Evolutionary conservation across 495 filamentous ascomycete genomes (phyloP), one percentile per base, ranked within the genome.

Genomic region (Aspergillus bridgeri): DNA sequence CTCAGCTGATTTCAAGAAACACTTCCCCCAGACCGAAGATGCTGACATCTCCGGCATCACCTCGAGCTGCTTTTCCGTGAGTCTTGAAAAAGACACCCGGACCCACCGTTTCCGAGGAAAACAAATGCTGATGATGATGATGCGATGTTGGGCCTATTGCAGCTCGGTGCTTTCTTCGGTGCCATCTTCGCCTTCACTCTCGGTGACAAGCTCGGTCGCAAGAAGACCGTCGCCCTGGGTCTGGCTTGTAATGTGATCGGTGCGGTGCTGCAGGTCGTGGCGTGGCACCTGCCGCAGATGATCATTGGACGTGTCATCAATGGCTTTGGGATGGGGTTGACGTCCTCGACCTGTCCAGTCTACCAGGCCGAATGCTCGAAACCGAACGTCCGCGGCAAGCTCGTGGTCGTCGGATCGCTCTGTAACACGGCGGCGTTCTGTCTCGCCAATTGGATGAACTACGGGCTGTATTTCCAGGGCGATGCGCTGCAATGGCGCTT

Each of bases 341-440:
- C 87, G 59, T 86, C 83, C 0, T 74, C 84, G 3, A 84, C 82
- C 9, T 84, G 82, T 2, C 86, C 86, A 4, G 77, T 86, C 6
- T 89, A 83, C 83, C 83, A 88, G 64, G 80, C 80, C 2, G 84
- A 89, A 59, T 85, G 82, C 0, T 81, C 82, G 0, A 79, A 84
- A 52, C 73, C 77, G 0, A 74, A 75, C 48, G 83, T 80, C 78
- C 73, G 86, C 59, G 86, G 86, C 45, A 80, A 82, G 58, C 69
- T 87, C 25, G 81, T 86, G 17, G 77, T 86, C 46, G 71, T 87
- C 13, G 84, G 86, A 51, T 77, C 86, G 74, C 77, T 81, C 27
- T 68, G 83, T 69, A 86, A 86, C 59, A 82, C 86, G 54, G 77
- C 78, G 29, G 82, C 83, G 15, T 86, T 83, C 63, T 71, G 66